Evolutionary conservation across 1,284 basidiomycete genomes (phyloP).

Genomic region (Leccinum insolens): DNA sequence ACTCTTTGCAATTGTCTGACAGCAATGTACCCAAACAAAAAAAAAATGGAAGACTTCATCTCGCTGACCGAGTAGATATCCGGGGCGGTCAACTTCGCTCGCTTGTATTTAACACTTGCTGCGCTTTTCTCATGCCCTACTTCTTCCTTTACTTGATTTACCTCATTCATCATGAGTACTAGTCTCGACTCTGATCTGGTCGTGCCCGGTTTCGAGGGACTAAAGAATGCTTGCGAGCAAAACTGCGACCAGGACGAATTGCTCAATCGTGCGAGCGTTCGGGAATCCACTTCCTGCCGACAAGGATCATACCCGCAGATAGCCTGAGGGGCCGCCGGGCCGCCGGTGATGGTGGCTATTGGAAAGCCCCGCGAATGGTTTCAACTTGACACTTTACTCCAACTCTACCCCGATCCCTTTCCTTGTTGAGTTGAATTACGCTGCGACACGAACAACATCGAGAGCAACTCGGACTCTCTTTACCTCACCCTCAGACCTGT

Average conservation of each 20-base stretch:
- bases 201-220: background rate
- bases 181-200: background rate
- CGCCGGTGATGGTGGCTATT: no score
- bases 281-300: background rate
- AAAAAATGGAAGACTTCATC: background rate
- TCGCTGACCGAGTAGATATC: background rate
- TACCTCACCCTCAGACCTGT: background rate
- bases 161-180: background rate
- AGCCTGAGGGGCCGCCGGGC: background rate
- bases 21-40: background rate
- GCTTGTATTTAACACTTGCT: background rate
- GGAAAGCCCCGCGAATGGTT: background rate
- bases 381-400: background rate
- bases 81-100: background rate
- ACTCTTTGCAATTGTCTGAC: background rate
- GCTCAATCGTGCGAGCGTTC: background rate
- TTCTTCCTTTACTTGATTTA: background rate
- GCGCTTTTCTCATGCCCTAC: background rate
- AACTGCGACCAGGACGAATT: background rate
- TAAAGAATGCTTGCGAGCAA: background rate
- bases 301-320: background rate
- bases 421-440: background rate
- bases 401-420: background rate
- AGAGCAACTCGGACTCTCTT: background rate
- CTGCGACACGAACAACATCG: background rate